phyloP scores from a whole-genome alignment of 2,329 filamentous ascomycete species.

The Penicillium crustosum region DNA sequence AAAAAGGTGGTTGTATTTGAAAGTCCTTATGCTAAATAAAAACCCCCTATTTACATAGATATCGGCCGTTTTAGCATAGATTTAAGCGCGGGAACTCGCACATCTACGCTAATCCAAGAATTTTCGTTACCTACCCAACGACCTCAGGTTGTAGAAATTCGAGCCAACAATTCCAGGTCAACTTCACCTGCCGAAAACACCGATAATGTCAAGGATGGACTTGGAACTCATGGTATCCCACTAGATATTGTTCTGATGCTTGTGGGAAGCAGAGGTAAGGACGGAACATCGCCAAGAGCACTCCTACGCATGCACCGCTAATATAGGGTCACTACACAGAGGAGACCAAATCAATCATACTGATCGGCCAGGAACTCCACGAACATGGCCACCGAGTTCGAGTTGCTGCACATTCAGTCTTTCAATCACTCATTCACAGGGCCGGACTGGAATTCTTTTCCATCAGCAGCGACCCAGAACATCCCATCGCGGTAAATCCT shows the following conservation, averaged over 20 bases:
- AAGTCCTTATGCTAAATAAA: background rate
- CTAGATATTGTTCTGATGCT: conserved; percentile 12
- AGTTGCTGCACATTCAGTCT: conserved; percentile 7
- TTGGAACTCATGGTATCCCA: background rate
- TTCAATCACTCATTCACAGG: background rate
- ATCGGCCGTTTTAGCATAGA: conserved; percentile 10
- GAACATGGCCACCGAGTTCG: conserved; percentile 3
- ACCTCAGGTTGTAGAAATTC: conserved; percentile 1
- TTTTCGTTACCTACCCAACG: background rate
- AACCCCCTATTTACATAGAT: background rate
- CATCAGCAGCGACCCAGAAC: conserved; percentile 5
- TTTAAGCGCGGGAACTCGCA: conserved; percentile 1
- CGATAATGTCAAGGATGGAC: background rate
- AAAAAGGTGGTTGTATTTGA: background rate
- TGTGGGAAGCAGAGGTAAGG: conserved; percentile 9
- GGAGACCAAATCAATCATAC: conserved; percentile 6
- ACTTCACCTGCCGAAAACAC: background rate
- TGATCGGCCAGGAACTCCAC: conserved; percentile 2
- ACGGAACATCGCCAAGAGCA: background rate
- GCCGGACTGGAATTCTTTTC: conserved; percentile 11
- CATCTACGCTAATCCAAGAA: background rate
- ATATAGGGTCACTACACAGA: background rate
- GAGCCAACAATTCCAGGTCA: background rate
- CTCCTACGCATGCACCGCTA: background rate
- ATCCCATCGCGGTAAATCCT: conserved; percentile 7